Base-by-base conservation (phyloP, 805 yeast species). In the Vanderwaltozyma polyspora region DNA sequence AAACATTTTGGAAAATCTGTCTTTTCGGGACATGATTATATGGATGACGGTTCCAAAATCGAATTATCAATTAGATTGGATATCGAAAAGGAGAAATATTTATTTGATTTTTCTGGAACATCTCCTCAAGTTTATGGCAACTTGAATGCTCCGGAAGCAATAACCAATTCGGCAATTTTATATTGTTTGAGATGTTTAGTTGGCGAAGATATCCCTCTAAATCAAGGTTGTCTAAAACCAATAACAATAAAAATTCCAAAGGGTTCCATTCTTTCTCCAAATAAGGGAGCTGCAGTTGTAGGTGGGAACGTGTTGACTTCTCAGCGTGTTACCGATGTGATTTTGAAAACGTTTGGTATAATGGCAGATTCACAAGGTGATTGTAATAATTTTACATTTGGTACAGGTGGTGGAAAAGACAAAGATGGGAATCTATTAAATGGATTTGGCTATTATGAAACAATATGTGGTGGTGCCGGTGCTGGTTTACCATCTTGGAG, bases 311-410 rank as follows among this genome's bases (percentile, higher is more conserved):
- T 89, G 6, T 80, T 87, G 60, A 89, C 97, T 1, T 80, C 95
- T 1, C 97, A 91, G 58, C 70, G 96, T 46, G 76, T 91, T 31
- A 86, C 94, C 0, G 96, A 87, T 58, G 89, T 82, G 2, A 73
- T 91, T 27, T 65, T 89, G 49, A 79, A 78, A 48, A 91, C 97
- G 0, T 86, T 91, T 55, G 68, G 72, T 40, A 85, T 86, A 5
- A 81, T 85, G 64, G 96, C 96, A 2, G 95, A 86, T 44, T 86
- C 96, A 1, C 97, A 89, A 60, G 95, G 96, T 28, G 86, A 91
- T 39, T 84, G 95, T 57, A 89, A 91, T 59, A 91, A 89, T 59
- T 74, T 89, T 46, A 87, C 95, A 0, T 89, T 87, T 63, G 96
- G 96, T 17, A 73, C 71, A 19, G 83, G 79, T 41, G 83, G 77